Base-by-base conservation (phyloP, 2,329 filamentous ascomycete species). In the Exophiala calicioides region DNA sequence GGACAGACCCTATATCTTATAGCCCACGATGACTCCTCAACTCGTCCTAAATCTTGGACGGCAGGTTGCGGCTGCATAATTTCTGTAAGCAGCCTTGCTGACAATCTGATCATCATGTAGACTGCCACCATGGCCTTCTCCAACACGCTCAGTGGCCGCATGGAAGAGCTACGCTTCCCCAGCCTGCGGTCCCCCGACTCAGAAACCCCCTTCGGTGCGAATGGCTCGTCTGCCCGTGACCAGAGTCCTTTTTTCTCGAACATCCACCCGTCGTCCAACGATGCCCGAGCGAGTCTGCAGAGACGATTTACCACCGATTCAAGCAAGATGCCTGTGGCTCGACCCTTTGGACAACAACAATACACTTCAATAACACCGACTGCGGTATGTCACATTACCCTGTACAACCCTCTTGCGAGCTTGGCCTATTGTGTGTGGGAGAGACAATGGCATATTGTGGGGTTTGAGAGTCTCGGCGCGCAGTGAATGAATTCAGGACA, bases 281-380 rank as follows among this genome's bases (percentile, higher is more conserved):
- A 95, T 64, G 79, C 80, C 57, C 84, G 90, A 68, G 81, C 82
- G 55, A 84, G 83, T 60, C 77, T 97, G 65, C 88, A 90, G 69
- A 85, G 91, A 63, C 86, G 91, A 65, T 97, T 97, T 72, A 97
- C 91, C 55, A 93, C 90, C 47, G 94, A 95, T 72, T 84, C 88
- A 71, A 78, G 88, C 70, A 79, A 90, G 78, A 75, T 91, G 70
- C 85, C 86, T 68, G 88, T 37, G 23, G 46, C 45, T 6, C 40
- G 55, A 35, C 53, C 57, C 10, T 59, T 55, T 41, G 41, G 56
- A 47, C 61, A 60, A 46, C 61, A 60, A 46, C 62, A 49, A 56
- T 60, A 48, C 44, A 56, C 42, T 44, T 58, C 46, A 34, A 59
- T 57, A 53, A 62, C 48, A 50, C 56, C 49, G 42, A 60, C 46